Percentiles rank a stretch among this genome's conserved stretches.
These are phyloP conservation scores for Globisporangium nodosum DNA, from an alignment of 352 stramenopile genomes.

Conservation along the genomic window DNA sequence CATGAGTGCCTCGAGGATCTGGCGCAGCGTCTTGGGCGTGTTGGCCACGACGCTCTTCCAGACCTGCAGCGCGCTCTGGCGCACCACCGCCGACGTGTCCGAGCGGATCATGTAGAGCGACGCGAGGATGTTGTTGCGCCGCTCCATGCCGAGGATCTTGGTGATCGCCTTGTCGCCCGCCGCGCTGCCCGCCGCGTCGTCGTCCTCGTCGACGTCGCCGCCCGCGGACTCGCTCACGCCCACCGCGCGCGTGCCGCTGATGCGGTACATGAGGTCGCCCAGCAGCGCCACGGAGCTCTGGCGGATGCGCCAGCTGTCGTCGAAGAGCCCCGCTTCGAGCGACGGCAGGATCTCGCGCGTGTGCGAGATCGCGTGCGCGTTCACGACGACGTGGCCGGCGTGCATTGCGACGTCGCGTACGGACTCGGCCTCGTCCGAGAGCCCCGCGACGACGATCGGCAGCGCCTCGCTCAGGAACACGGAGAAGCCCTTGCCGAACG, in stretches of 20 bases:
- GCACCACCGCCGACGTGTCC: slow-evolving; percentile 95
- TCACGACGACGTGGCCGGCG: slow-evolving; percentile 97
- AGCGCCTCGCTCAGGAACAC: slow-evolving; percentile 93
- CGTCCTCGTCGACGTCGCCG: slow-evolving; percentile 79
- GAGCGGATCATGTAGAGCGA: slow-evolving; percentile 98
- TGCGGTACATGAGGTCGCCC: slow-evolving; percentile 94
- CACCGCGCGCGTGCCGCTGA: slow-evolving; percentile 95
- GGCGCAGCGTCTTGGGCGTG: slow-evolving; percentile 95
- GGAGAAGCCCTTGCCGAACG: slow-evolving; percentile 91
- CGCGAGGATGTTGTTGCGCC: slow-evolving; percentile 94
- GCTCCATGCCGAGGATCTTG: slow-evolving; percentile 91
- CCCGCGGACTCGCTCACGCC: slow-evolving; percentile 47
- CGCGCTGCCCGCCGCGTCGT: slow-evolving; percentile 76
- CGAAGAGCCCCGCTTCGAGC: slow-evolving; percentile 94
- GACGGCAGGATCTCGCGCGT: slow-evolving; percentile 96
- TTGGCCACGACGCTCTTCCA: slow-evolving; percentile 99
- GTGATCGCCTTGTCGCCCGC: slow-evolving; percentile 84
- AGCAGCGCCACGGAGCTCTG: slow-evolving; percentile 97
- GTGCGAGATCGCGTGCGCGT: slow-evolving; percentile 94
- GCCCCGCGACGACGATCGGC: slow-evolving; percentile 94
- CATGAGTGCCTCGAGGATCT: slow-evolving; percentile 97
- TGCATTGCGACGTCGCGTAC: slow-evolving; percentile 97
- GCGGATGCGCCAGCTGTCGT: slow-evolving; percentile 98
- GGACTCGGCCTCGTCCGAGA: slow-evolving; percentile 98
- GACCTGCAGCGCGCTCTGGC: slow-evolving; percentile 94